Base-by-base conservation (phyloP, 2,329 filamentous ascomycete genomes). In the Penicillium janthinellum region DNA sequence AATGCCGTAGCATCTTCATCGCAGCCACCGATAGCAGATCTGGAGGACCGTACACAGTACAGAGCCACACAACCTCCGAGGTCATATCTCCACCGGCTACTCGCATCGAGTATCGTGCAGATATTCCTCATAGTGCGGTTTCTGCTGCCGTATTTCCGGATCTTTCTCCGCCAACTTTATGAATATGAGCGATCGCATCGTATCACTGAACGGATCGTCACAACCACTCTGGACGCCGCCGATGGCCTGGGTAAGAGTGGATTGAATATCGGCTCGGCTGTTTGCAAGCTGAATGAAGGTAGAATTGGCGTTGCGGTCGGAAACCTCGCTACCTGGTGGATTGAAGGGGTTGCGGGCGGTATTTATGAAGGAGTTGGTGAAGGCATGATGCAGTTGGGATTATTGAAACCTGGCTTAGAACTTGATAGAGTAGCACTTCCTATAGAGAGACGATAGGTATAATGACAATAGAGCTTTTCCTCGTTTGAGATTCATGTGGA, bases 121-220 rank as follows among this genome's bases (percentile, higher is more conserved):
- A 56, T 86, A 1, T 86, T 90, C 64, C 71, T 90, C 5, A 64
- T 88, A 7, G 58, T 86, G 28, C 84, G 88, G 55, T 80, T 89
- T 50, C 62, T 89, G 15, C 72, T 88, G 11, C 87, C 88, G 1
- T 89, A 88, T 67, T 68, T 87, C 35, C 81, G 84, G 63, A 67
- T 82, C 4, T 71, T 89, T 12, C 65, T 88, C 14, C 78, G 79
- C 15, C 74, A 82, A 15, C 79, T 83, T 15, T 88, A 87, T 62
- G 66, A 82, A 51, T 88, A 88, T 63, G 89, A 92, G 71, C 83
- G 87, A 15, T 82, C 86, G 64, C 85, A 91, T 74, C 85, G 84
- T 62, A 79, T 92, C 60, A 86, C 83, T 0, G 83, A 88, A 68
- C 82, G 83, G 25, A 62, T 88, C 1, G 72, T 88, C 17, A 78